Evolutionary conservation across 176 grass and related monocot genomes (phyloP).

Genomic region (Carex parvula): DNA sequence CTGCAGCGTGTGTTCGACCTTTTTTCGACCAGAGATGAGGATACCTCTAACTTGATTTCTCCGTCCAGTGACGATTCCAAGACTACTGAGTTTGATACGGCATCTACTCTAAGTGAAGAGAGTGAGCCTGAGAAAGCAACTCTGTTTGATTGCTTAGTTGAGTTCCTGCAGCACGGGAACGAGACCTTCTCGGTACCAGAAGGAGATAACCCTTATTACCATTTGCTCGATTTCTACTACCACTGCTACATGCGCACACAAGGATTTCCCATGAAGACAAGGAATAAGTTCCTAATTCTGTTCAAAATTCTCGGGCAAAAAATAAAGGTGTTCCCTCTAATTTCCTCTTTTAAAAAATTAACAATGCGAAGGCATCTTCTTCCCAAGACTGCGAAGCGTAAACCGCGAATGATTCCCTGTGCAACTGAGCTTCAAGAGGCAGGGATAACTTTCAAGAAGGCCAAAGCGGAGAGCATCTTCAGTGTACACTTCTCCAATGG

Average conservation of each 20-base stretch:
- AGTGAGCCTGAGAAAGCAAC: slow-evolving; percentile 3
- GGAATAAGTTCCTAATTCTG: neutral
- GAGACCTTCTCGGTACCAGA: neutral
- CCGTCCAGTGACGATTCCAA: neutral
- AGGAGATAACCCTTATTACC: neutral
- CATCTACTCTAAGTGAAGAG: slow-evolving; percentile 2
- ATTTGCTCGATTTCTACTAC: slow-evolving; percentile 33
- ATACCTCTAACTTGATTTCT: neutral
- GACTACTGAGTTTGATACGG: slow-evolving; percentile 1
- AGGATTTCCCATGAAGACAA: neutral
- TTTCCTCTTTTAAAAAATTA: slow-evolving; percentile 5
- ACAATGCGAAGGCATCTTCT: slow-evolving; percentile 10
- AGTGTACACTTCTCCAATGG: neutral
- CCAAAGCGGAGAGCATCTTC: slow-evolving; percentile 2
- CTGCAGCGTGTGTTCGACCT: slow-evolving; percentile 2
- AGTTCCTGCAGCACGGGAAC: neutral
- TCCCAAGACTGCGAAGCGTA: neutral
- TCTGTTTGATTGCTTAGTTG: neutral
- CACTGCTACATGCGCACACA: slow-evolving; percentile 12
- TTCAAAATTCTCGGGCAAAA: neutral
- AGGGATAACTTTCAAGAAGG: slow-evolving; percentile 23
- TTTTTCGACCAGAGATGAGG: neutral
- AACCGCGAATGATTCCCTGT: slow-evolving; percentile 19
- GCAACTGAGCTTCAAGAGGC: slow-evolving; percentile 29
- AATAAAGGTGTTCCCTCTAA: neutral